Conservation (phyloP, 345 rosid species). For the Tarenaya hassleriana region DNA sequence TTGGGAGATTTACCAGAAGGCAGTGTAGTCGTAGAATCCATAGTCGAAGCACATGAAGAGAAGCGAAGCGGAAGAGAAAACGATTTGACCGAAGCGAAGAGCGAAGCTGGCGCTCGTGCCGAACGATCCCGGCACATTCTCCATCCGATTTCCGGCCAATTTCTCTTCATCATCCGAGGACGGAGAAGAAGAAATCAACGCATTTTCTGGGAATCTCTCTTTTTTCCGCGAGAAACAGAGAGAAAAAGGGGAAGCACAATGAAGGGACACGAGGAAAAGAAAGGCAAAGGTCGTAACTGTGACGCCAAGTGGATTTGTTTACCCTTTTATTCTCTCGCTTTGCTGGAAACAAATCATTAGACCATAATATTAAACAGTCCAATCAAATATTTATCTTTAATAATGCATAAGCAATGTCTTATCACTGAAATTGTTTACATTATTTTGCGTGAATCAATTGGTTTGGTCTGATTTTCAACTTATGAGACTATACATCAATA, state of each 20-base stretch:
- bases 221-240: neutral
- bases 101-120: conserved; percentile 69
- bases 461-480: no score
- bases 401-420: conserved; percentile 16
- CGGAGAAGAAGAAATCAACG: conserved; percentile 12
- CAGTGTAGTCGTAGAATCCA: conserved; percentile 42
- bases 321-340: conserved; percentile 17
- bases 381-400: neutral
- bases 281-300: conserved; percentile 20
- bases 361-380: neutral
- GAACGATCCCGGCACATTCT: conserved; percentile 32
- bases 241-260: neutral
- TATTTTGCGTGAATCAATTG: no score
- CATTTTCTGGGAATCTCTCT: neutral
- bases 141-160: conserved; percentile 19
- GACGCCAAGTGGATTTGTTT: conserved; percentile 23
- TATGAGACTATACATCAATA: no score
- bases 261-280: neutral
- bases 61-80: conserved; percentile 48
- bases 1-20: conserved; percentile 49
- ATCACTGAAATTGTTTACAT: no score
- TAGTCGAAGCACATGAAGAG: conserved; percentile 49
- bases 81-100: conserved; percentile 55
- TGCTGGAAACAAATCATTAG: conserved; percentile 8
- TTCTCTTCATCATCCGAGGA: conserved; percentile 18